These are phyloP conservation scores for Dillenia turbinata DNA, from an alignment of 164 flowering plant genomes.

Conservation along the genomic window DNA sequence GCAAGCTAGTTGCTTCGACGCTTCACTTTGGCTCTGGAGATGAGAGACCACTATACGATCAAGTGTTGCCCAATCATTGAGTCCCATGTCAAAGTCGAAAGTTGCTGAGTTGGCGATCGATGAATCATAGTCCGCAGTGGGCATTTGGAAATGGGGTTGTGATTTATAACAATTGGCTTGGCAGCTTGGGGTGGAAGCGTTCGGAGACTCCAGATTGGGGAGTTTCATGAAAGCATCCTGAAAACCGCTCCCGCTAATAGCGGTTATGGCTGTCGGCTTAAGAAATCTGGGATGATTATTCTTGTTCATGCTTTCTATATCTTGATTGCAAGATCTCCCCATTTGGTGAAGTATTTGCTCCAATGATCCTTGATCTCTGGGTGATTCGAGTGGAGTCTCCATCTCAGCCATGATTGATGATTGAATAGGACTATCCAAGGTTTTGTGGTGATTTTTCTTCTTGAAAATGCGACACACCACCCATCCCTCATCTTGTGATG, in stretches of 20 bases:
- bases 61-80: constrained; percentile 11
- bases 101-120: background rate
- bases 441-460: constrained; percentile 15
- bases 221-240: background rate
- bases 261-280: background rate
- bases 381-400: background rate
- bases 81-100: background rate
- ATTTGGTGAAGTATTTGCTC: constrained; percentile 13
- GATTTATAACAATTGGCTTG: background rate
- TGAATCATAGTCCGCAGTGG: background rate
- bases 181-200: background rate
- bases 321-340: constrained; percentile 1
- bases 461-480: constrained; percentile 21
- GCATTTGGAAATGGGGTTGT: background rate
- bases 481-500: constrained; percentile 18
- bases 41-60: constrained; percentile 15
- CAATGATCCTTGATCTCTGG: constrained; percentile 3
- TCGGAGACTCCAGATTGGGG: background rate
- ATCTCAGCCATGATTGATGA: background rate
- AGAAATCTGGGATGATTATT: background rate
- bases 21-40: constrained; percentile 7
- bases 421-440: background rate
- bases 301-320: background rate
- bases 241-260: background rate
- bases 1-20: background rate